Base-by-base conservation (phyloP, 1,284 basidiomycete genomes). In the Irpex lacteus region DNA sequence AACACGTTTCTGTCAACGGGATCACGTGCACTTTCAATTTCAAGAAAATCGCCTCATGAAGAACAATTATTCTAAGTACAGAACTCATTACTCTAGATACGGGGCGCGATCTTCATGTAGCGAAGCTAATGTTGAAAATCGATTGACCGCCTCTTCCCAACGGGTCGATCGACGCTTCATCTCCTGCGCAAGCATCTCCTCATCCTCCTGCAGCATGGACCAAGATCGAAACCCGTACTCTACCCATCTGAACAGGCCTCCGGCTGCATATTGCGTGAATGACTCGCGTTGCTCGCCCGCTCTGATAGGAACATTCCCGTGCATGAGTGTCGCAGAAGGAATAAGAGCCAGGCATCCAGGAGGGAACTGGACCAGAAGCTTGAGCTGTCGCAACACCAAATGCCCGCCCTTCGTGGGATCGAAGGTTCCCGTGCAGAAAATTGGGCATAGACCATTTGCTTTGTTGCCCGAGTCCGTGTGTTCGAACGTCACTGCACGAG, bases 241-340 rank as follows among this genome's bases (percentile, higher is more conserved):
- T 1, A 60, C 59, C 15, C 15, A 60, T 8, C 59, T 6, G n/a
- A 60, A 60, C 1, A 60, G 9, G 2, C 44, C 59, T 7, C 44
- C 59, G 5, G 59, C 21, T 6, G 59, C 59, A 21, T 60, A 60
- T 18, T 60, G 44, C 4, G 59, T 34, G 32, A 60, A 60, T 1
- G 44, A 49, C 21, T 56, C 56, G 3, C 72, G 57, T 1, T 9
- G 54, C 47, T 76, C 75, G 3, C 61, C 59, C 0, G n/a, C 9
- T 8, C 52, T 32, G 6, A 75, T 63, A 1, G 67, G 49, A 4
- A 65, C 67, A 54, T 76, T 77, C 18, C 68, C 71, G 58, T 77
- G 75, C 0, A 13, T n/a, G 13, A 77, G 36, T 13, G 63, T 62
- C 1, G 70, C 73, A 4, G 75, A 77, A 0, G 73, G 73, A 44